Evolutionary conservation across 176 grass and related monocot species (phyloP).

Genomic region (Microstegium vimineum): DNA sequence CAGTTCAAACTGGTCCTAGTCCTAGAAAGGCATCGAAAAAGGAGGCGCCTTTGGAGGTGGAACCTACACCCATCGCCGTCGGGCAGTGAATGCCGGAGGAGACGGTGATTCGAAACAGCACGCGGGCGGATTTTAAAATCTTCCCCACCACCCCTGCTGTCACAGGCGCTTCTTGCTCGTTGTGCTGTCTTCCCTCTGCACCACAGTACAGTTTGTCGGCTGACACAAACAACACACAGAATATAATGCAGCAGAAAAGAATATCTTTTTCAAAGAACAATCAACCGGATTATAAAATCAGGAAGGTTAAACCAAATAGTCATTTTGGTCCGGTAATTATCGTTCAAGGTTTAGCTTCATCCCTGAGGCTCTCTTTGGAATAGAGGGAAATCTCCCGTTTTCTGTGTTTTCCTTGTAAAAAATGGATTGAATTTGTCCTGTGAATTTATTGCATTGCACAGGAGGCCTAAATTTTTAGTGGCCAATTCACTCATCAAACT

Average conservation of each 20-base stretch:
- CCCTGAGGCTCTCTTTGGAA: too few species aligned
- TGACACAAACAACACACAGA: background rate
- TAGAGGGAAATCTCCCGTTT: too few species aligned
- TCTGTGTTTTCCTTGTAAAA: too few species aligned
- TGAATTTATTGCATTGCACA: too few species aligned
- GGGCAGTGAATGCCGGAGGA: constrained; percentile 31
- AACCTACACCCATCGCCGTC: constrained; percentile 1
- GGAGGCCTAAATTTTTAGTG: too few species aligned
- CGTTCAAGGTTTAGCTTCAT: too few species aligned
- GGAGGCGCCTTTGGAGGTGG: constrained; percentile 40
- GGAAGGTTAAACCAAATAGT: background rate
- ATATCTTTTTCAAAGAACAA: background rate
- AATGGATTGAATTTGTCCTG: too few species aligned
- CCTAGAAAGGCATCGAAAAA: constrained; percentile 28
- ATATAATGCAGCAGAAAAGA: background rate
- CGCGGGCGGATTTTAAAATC: constrained; percentile 17
- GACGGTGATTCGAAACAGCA: constrained; percentile 29
- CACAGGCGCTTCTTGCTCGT: background rate
- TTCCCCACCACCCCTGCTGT: background rate
- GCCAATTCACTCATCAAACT: too few species aligned
- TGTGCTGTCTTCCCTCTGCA: background rate
- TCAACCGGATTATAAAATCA: background rate
- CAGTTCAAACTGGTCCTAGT: constrained; percentile 4
- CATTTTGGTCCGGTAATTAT: too few species aligned
- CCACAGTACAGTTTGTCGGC: constrained; percentile 7